Base-by-base conservation (phyloP, 139 green algal genomes). In the Chlorella sorokiniana region DNA sequence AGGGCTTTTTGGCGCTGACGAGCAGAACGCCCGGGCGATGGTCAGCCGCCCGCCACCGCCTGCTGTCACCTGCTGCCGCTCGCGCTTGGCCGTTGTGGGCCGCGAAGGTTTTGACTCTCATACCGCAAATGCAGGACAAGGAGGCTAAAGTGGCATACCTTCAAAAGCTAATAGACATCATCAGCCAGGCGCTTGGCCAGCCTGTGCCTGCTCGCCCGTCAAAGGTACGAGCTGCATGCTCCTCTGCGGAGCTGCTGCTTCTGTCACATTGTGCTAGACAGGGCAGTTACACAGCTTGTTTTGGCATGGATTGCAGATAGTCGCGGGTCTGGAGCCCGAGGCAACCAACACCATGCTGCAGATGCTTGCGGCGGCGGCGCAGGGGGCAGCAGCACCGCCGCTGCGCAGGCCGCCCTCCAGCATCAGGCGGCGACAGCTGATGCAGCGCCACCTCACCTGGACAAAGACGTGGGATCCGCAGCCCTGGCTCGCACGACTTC, bases 301-400 rank as follows among this genome's bases (percentile, higher is more conserved):
- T 78, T 29, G 29, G 1, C 8, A 14, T 63, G 27, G 29, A 29
- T 10, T 85, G 74, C 83, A 94, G 92, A 92, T 96, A 72, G 92
- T 96, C 54, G 94, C 94, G 18, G 94, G 94, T 7, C 70, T 95
- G 65, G 94, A 97, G 88, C 90, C 94, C 3, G 94, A 96, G 71
- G 86, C 89, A 44, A 97, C 94, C 48, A 97, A 97, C 72, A 22
- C 82, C 0, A 96, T 97, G 78, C 84, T 97, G 75, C 93, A 95
- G 76, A 90, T 92, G 90, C 84, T 96, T 29, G 90, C 63, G 11
- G 67, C 42, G 29, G 91, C 88, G 3, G 90, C 86, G 37, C 42
- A 25, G 6, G 76, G 69, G 76, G 67, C 37, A 51, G 75, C 40
- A 84, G 81, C 37, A 81, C 69, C 29, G 83, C 89, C 7, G 86